A percentile compares a stretch with the other conserved stretches of the same genome.
These are phyloP conservation scores for Aureobasidium melanogenum DNA, from an alignment of 2,329 filamentous ascomycete genomes.

Conservation along the genomic window DNA sequence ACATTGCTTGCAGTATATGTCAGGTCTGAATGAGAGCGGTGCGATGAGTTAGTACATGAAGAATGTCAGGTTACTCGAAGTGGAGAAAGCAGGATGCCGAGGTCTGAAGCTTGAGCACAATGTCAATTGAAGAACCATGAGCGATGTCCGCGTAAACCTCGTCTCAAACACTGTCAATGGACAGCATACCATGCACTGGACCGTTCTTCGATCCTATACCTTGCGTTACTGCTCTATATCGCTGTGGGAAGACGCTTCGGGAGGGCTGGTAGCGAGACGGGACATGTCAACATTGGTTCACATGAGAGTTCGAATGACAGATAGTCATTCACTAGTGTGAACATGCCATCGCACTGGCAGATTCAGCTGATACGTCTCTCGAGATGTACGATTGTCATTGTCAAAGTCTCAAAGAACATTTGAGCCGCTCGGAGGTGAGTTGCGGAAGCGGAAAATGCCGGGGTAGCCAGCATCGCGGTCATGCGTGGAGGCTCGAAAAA, in stretches of 20 bases:
- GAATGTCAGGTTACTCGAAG: neutral
- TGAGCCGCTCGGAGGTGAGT: neutral
- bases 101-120: constrained; percentile 1
- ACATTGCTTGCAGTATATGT: neutral
- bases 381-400: neutral
- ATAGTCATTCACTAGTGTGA: too few species aligned
- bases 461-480: neutral
- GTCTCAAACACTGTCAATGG: too few species aligned
- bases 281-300: too few species aligned
- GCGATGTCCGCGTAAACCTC: too few species aligned
- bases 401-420: neutral
- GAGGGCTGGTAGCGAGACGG: too few species aligned
- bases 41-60: neutral
- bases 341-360: neutral
- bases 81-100: constrained; percentile 10
- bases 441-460: constrained; percentile 7
- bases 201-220: too few species aligned
- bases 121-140: neutral
- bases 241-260: too few species aligned
- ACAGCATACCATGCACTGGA: too few species aligned
- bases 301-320: too few species aligned
- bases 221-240: too few species aligned
- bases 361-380: neutral
- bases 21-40: too few species aligned
- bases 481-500: neutral